These are phyloP conservation scores for Corynascus novoguineensis DNA, from an alignment of 495 filamentous ascomycete genomes.

Conservation along the genomic window DNA sequence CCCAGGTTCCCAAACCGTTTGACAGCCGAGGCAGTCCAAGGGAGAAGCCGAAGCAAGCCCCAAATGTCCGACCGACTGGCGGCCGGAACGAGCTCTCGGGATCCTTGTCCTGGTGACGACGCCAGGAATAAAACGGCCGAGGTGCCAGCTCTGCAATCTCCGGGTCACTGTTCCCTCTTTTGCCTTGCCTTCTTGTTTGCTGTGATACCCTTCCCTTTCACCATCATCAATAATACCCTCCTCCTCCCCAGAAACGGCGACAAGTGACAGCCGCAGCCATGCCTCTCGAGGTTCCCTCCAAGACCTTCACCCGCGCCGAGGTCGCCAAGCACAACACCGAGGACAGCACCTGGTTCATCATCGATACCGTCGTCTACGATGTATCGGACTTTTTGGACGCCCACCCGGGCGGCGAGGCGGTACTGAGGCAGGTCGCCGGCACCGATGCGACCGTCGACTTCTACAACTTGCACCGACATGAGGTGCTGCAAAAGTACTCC, in stretches of 20 bases:
- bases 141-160: constrained; percentile 1
- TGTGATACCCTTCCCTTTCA: neutral
- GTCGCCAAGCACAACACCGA: constrained; percentile 80
- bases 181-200: neutral
- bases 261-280: constrained; percentile 6
- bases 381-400: constrained; percentile 88
- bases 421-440: constrained; percentile 79
- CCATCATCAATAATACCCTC: no score
- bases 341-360: constrained; percentile 72
- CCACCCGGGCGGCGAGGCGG: constrained; percentile 79
- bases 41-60: constrained; percentile 13
- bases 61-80: constrained; percentile 3
- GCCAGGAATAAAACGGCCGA: constrained; percentile 4
- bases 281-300: constrained; percentile 30
- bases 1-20: constrained; percentile 13
- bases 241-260: neutral
- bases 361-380: constrained; percentile 90
- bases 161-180: neutral
- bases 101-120: constrained; percentile 11
- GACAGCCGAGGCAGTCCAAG: constrained; percentile 19
- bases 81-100: neutral
- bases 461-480: constrained; percentile 90
- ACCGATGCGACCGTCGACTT: constrained; percentile 81
- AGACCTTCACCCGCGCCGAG: constrained; percentile 63
- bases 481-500: constrained; percentile 73